Evolutionary conservation across 352 stramenopile species (phyloP).

Genomic region (Phytophthora citricola): DNA sequence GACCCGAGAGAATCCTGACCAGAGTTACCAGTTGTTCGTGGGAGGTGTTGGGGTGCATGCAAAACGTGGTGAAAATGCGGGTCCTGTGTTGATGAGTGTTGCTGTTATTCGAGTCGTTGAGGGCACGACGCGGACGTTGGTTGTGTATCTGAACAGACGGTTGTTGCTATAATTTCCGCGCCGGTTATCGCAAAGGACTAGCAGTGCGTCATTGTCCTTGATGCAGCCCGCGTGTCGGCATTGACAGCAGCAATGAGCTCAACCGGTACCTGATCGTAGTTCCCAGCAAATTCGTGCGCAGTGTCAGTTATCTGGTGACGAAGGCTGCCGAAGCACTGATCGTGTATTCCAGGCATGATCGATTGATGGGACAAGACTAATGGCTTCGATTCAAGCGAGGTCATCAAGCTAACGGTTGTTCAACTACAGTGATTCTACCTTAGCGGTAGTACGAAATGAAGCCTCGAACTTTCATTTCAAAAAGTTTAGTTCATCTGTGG

Average conservation of each 20-base stretch:
- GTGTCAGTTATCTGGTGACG: background rate
- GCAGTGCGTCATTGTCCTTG: no score
- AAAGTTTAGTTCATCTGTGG: constrained; percentile 23
- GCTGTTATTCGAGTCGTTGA: constrained; percentile 30
- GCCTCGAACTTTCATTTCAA: constrained; percentile 21
- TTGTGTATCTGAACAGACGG: constrained; percentile 37
- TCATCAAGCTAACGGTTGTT: constrained; percentile 4
- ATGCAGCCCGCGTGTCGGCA: no score
- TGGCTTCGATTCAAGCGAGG: background rate
- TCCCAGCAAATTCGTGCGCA: background rate
- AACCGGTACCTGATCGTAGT: background rate
- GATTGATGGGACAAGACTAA: constrained; percentile 23
- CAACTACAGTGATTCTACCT: no score
- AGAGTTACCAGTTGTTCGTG: constrained; percentile 38
- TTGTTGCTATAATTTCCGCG: constrained; percentile 20
- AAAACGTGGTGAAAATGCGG: constrained; percentile 20
- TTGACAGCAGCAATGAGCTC: background rate
- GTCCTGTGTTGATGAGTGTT: constrained; percentile 20
- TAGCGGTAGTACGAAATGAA: background rate
- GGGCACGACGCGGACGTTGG: constrained; percentile 8
- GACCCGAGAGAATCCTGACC: constrained; percentile 28
- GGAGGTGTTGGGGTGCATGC: constrained; percentile 32
- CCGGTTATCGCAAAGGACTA: constrained; percentile 3
- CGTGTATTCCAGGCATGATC: background rate
- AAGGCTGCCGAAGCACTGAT: background rate